Conservation (phyloP, 768 basidiomycete genomes). For the Suillus discolor region DNA sequence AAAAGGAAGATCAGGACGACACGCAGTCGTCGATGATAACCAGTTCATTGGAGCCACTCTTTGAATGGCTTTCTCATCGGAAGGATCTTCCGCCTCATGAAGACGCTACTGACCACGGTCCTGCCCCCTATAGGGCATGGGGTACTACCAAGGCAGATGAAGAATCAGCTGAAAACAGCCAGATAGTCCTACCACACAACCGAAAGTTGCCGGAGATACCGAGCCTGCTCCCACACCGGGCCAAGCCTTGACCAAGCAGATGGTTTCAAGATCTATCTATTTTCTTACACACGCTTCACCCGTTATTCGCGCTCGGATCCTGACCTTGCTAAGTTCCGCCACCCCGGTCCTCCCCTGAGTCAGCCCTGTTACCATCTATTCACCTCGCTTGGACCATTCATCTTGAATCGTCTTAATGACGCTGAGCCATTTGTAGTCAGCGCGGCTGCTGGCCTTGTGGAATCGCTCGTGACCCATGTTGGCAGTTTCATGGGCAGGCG, state of each 20-base stretch:
- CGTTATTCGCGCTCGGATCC: slow-evolving; percentile 80
- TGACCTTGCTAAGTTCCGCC: slow-evolving; percentile 72
- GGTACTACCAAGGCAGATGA: slow-evolving; percentile 35
- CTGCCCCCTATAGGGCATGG: slow-evolving; percentile 63
- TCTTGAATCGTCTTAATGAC: slow-evolving; percentile 81
- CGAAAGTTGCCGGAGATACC: slow-evolving; percentile 33
- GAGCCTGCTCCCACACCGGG: slow-evolving; percentile 62
- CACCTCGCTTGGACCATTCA: slow-evolving; percentile 94
- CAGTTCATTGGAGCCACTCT: slow-evolving; percentile 51
- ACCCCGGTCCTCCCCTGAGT: slow-evolving; percentile 71
- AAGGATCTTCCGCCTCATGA: slow-evolving; percentile 35
- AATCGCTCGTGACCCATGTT: slow-evolving; percentile 63
- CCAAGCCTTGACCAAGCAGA: slow-evolving; percentile 79
- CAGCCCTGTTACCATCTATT: slow-evolving; percentile 79
- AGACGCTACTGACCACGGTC: slow-evolving; percentile 56
- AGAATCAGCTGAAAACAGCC: slow-evolving; percentile 23
- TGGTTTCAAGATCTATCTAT: slow-evolving; percentile 83
- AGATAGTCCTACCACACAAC: slow-evolving; percentile 17
- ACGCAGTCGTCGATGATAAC: slow-evolving; percentile 24
- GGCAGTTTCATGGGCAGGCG: slow-evolving; percentile 86
- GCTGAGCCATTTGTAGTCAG: slow-evolving; percentile 77
- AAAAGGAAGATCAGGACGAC: slow-evolving; percentile 18
- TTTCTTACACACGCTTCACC: slow-evolving; percentile 92
- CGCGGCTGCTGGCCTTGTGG: slow-evolving; percentile 75
- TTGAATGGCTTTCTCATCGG: slow-evolving; percentile 65